These are phyloP conservation scores for Gossypium gossypioides DNA, from an alignment of 441 rosid species.

Conservation along the genomic window DNA sequence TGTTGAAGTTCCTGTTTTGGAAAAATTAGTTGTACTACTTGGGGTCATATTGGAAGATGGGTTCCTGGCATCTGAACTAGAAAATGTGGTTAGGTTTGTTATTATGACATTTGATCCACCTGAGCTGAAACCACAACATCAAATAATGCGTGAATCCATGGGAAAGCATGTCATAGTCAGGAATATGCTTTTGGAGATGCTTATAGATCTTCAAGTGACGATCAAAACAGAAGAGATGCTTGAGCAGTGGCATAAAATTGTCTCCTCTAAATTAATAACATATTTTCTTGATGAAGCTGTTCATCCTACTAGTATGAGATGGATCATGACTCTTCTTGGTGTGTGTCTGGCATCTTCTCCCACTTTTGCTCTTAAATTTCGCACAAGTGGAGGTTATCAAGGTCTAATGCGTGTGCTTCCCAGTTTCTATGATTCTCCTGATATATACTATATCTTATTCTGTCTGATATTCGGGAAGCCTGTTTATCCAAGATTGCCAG, in stretches of 20 bases:
- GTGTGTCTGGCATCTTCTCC: conserved; percentile 90
- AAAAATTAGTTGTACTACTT: conserved; percentile 90
- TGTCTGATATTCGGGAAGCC: conserved; percentile 93
- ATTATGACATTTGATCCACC: conserved; percentile 99
- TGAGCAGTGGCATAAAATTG: conserved; percentile 99
- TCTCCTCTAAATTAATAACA: conserved; percentile 90
- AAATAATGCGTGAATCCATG: conserved; percentile 72
- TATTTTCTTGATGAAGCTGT: conserved; percentile 99
- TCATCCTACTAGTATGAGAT: conserved; percentile 99
- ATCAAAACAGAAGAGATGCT: conserved; percentile 90
- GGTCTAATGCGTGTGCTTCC: conserved; percentile 85
- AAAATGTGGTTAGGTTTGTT: conserved; percentile 90
- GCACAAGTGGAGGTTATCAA: conserved; percentile 94
- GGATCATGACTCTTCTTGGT: conserved; percentile 99
- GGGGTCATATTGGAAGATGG: conserved; percentile 99
- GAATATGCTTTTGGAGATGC: conserved; percentile 99
- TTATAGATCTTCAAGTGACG: conserved; percentile 97
- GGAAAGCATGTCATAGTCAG: conserved; percentile 99
- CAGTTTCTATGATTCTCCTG: conserved; percentile 97
- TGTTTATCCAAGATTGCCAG: conserved; percentile 96
- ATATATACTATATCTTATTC: conserved; percentile 93
- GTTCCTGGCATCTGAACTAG: conserved; percentile 89
- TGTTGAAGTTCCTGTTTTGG: conserved; percentile 96
- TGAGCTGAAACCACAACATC: conserved; percentile 62
- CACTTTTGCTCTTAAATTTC: conserved; percentile 90